Base-by-base conservation (phyloP, 164 flowering plant genomes). In the Nelumbo lutea region DNA sequence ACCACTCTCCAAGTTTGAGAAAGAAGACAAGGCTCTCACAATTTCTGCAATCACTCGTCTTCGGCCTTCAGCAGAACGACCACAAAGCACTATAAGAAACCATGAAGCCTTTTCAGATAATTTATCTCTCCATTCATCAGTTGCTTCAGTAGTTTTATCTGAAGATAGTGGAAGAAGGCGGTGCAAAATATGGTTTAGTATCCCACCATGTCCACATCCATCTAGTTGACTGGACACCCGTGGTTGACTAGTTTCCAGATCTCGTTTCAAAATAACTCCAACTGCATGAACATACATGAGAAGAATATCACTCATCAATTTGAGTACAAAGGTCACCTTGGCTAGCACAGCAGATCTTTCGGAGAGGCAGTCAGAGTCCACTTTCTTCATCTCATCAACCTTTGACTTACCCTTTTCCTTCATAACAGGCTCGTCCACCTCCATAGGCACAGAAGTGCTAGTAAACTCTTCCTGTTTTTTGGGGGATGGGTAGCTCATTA, bases 21-120 rank as follows among this genome's bases (percentile, higher is more conserved):
- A 86, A 13, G 83, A 77, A 50, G 79, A 78, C 40, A 91, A 81
- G 27, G 88, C 91, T 77, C 87, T 86, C 57, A 85, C 93, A 70
- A 91, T 86, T 77, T 88, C 98, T 80, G 64, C 74, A 57, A 90
- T 80, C 14, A 91, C 93, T 67, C 98, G 75, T 67, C 83, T 87
- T 38, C 98, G 90, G 13, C 96, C 97, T 77, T 94, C 98, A 74
- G 85, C 71, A 60, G 98, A 94, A 45, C 98, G 93, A 68, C 95
- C 87, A 74, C 93, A 88, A 47, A 89, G 72, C 61, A 88, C 97
- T 14, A 91, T 97, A 71, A 94, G 73, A 75, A 91, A 90, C 88
- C 86, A 85, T 57, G 93, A 86, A 62, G 98, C 95, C 69, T 88
- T 94, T 76, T 88, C 96, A 78, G 97, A 87, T 72, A 94, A 76